Evolutionary conservation across 176 grass and related monocot species (phyloP), one percentile per base, ranked within the genome.

Genomic region (Aegilops speltoides): DNA sequence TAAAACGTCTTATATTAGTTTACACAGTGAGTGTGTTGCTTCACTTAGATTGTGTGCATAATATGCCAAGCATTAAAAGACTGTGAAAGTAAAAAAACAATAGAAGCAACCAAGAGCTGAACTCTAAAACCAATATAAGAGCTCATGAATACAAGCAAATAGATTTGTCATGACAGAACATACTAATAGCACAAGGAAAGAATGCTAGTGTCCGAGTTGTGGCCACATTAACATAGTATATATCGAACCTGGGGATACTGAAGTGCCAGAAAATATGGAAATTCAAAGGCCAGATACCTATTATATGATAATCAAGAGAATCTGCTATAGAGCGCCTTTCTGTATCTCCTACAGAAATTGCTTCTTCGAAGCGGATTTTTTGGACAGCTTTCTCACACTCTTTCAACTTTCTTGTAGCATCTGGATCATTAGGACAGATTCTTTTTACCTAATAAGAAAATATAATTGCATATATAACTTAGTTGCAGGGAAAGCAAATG

Each of bases 331-430:
- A 87, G 23, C 67, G 43, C 65, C 25, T 90, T 79, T 89, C 78
- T 69, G 81, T 79, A 33, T 87, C 91, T 40, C 87, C 76, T 61
- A 90, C 89, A 56, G 91, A 78, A 90, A 98, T 95, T 60, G 95
- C 93, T 87, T 98, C 95, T 82, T 98, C 93, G 33, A 98, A 98
- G 71, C 89, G 81, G 60, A 98, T 87, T 78, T 93, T 98, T 63
- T 98, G 95, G 69, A 95, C 95, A 64, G 93, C 95, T 79, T 93
- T 95, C 79, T 98, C 93, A 38, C 95, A 98, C 83, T 98, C 95
- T 84, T 93, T 98, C 83, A 98, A 90, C 73, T 98, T 98, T 79
- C 84, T 95, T 78, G 93, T 71, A 84, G 93, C 95, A 73, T 98
- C 95, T 19, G 88, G 95, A 93, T 98, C 93, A 72, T 89, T 95